phyloP scores from a whole-genome alignment of 2,329 filamentous ascomycete species.

The Colletotrichum viniferum region DNA sequence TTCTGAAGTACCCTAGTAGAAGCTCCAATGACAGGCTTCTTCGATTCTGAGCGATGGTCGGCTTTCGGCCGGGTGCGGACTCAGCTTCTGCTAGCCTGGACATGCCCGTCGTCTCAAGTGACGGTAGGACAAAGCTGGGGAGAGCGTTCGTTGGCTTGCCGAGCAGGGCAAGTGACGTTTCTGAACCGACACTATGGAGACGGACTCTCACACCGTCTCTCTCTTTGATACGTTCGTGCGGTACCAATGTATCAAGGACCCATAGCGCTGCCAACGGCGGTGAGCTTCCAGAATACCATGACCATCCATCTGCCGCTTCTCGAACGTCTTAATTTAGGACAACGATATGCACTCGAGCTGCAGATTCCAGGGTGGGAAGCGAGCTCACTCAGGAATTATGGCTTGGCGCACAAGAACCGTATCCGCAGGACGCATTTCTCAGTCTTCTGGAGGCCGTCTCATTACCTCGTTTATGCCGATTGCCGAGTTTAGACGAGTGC shows the following conservation, averaged over 20 bases:
- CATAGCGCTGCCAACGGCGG: conserved; percentile 4
- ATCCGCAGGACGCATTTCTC: not conserved
- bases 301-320: conserved; percentile 7
- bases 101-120: conserved; percentile 3
- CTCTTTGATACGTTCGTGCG: not conserved
- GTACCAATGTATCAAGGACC: not conserved
- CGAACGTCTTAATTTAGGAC: conserved; percentile 15
- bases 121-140: conserved; percentile 1
- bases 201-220: not conserved
- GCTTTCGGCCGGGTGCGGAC: not conserved
- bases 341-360: not conserved
- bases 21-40: not conserved
- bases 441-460: not conserved
- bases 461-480: not conserved
- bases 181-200: not conserved
- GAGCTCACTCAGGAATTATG: not conserved
- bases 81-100: not conserved
- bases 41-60: not conserved
- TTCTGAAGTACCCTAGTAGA: not conserved
- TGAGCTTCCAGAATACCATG: conserved; percentile 17
- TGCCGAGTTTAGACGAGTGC: not conserved
- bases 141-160: not conserved
- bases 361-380: not conserved
- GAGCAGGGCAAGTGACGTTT: not conserved
- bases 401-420: not conserved